Conservation (phyloP, 1,284 basidiomycete species). For the Malassezia cuniculi region DNA sequence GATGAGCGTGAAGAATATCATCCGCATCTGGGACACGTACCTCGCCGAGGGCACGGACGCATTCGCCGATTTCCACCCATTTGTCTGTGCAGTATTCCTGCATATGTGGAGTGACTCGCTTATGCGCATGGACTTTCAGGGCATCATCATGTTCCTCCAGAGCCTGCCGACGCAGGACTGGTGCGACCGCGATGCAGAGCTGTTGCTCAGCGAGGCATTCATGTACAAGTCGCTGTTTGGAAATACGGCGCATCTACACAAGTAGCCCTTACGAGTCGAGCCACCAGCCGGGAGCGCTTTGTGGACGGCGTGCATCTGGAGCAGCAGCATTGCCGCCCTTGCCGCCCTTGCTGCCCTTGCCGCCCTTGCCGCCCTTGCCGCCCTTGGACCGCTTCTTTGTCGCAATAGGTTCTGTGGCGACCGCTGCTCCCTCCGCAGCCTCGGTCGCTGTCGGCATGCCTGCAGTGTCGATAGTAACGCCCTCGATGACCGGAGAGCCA, state of each 20-base stretch:
- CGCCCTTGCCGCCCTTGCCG: not conserved
- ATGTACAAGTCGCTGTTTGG: slow-evolving; percentile 50
- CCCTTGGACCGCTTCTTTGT: not conserved
- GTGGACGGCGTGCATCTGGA: not conserved
- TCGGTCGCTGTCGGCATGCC: too few species aligned
- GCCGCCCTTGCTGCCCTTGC: not conserved
- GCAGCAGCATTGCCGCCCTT: not conserved
- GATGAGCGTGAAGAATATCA: slow-evolving; percentile 43
- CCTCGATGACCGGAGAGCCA: too few species aligned
- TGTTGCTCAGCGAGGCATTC: slow-evolving; percentile 88
- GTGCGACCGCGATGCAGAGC: slow-evolving; percentile 87
- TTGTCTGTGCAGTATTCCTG: slow-evolving; percentile 41
- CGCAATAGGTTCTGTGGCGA: not conserved
- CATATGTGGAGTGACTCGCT: slow-evolving; percentile 38
- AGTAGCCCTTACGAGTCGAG: slow-evolving; percentile 1
- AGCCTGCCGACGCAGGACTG: slow-evolving; percentile 86
- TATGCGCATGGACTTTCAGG: slow-evolving; percentile 49
- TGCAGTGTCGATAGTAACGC: too few species aligned
- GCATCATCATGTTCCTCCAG: slow-evolving; percentile 98
- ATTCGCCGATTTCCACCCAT: slow-evolving; percentile 42
- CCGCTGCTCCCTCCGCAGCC: too few species aligned
- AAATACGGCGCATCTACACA: slow-evolving; percentile 36
- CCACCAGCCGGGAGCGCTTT: slow-evolving; percentile 9
- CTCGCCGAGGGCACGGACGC: slow-evolving; percentile 43
- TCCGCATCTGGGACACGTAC: slow-evolving; percentile 45